Evolutionary conservation across 139 green algal species (phyloP), one percentile per base, ranked within the genome.

Genomic region (Micromonas pusilla): DNA sequence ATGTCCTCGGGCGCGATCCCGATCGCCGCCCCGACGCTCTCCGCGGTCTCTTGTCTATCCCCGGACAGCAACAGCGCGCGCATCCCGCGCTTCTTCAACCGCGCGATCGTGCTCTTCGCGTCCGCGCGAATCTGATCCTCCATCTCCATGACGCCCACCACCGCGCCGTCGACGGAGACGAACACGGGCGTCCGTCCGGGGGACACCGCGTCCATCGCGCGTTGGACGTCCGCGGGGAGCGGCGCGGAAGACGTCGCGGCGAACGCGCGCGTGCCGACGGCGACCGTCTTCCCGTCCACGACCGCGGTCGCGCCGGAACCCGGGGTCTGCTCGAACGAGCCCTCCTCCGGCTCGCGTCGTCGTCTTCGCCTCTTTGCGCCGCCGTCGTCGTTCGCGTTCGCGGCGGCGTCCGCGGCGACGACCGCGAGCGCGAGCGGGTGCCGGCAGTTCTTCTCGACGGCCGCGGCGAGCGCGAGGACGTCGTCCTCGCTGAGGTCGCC

Each of bases 361-460:
- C n/a, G n/a, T n/a, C n/a, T n/a, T n/a, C n/a, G n/a, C 1, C 53
- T 57, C 31, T 13, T 72, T 3, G 25, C 20, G 19, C 28, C 2
- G 3, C 32, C 37, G 23, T 32, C 38, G 9, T 23, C 45, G 45
- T 57, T 16, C 45, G 45, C 9, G 45, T 28, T 19, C 34, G 20
- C 32, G 5, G 30, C 2, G 6, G 28, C 19, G 0, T 89, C 92
- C 32, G 86, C 88, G 1, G 66, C 66, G 36, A 90, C 63, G 0
- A 97, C 76, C 0, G 93, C 93, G 6, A 88, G 83, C 16, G 93
- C 93, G 45, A 97, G 77, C 0, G 93, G 93, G 83, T 97, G 93
- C 1, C 84, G 73, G 0, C 90, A 94, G 45, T 75, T 78, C 1
- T 77, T 70, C 84, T 97, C 93, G 3, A 90, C 87, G 21, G 87